These are phyloP conservation scores for Starmerella asiatica DNA, from an alignment of 805 yeast species.

Conservation along the genomic window DNA sequence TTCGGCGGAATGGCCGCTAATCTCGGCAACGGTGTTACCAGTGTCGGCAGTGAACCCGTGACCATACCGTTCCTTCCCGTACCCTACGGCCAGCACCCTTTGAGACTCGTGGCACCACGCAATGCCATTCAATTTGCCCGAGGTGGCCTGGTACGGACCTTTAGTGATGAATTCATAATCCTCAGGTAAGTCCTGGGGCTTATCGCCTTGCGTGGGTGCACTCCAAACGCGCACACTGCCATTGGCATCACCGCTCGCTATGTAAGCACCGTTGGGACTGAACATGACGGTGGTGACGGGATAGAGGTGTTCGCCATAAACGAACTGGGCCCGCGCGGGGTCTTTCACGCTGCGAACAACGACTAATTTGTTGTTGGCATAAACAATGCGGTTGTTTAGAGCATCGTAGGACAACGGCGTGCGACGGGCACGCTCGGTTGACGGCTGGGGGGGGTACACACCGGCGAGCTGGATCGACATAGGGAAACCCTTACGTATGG, in stretches of 20 bases:
- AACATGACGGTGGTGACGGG: constrained; percentile 74
- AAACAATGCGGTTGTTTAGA: constrained; percentile 56
- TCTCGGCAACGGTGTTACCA: constrained; percentile 94
- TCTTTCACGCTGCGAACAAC: constrained; percentile 50
- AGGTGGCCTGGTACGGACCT: constrained; percentile 65
- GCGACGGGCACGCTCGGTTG: constrained; percentile 56
- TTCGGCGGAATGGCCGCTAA: constrained; percentile 77
- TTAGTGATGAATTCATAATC: constrained; percentile 44
- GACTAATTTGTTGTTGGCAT: constrained; percentile 69
- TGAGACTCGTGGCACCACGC: constrained; percentile 86
- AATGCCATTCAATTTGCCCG: constrained; percentile 68
- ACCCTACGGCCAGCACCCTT: constrained; percentile 86
- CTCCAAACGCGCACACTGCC: constrained; percentile 81
- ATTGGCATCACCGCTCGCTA: constrained; percentile 85
- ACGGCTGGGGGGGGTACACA: constrained; percentile 64
- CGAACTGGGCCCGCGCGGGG: constrained; percentile 38
- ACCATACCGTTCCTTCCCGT: constrained; percentile 83
- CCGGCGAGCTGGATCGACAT: constrained; percentile 17
- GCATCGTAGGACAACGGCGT: constrained; percentile 66
- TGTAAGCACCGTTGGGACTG: constrained; percentile 77
- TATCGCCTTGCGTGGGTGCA: neutral
- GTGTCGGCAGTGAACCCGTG: constrained; percentile 88
- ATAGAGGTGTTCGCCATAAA: constrained; percentile 58
- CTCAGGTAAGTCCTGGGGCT: too few relatives aligned
- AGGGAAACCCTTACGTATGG: too few relatives aligned